Base-by-base conservation (phyloP, 139 green algal genomes). In the Penium margaritaceum region DNA sequence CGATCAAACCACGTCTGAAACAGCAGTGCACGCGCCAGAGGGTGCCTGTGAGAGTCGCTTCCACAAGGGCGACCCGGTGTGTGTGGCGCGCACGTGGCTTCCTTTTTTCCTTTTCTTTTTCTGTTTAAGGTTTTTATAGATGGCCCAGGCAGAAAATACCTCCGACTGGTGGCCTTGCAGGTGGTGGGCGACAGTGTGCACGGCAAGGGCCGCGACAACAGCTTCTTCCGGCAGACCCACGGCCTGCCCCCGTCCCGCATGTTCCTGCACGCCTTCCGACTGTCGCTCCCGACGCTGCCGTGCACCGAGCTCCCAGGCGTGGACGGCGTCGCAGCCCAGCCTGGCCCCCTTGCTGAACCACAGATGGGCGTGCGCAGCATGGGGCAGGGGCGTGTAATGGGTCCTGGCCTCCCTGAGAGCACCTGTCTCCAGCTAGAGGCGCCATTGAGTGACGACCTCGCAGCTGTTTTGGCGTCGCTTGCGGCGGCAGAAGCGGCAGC, bases 201-300 rank as follows among this genome's bases (percentile, higher is more conserved):
- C 4, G 51, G 51, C 51, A 60, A 60, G 17, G 51, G 51, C 51
- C 51, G 51, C 51, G 30, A n/a, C n/a, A 60, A 60, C n/a, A 24
- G 24, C 21, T 21, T 33, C 14, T 60, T 60, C 51, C 51, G 51
- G 24, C 1, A 33, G 2, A 60, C 12, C 17, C 51, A 60, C n/a
- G 24, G 51, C 51, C 51, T 60, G 51, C 51, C 51, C 17, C 51
- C 51, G 24, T 24, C 51, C 51, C 51, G 51, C 51, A n/a, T 60
- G 24, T 60, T 60, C 51, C 51, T 60, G 6, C 51, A 60, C 4
- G 51, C 51, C 15, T 5, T 5, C 51, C 51, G 51, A n/a, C 51
- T 60, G 51, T 24, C 30, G 51, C n/a, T 60, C 24, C 51, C 51
- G n/a, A n/a, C n/a, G n/a, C n/a, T n/a, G n/a, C n/a, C n/a, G n/a